These are phyloP conservation scores for Lactuca saligna DNA, from an alignment of 129 eudicot genomes.

Conservation along the genomic window DNA sequence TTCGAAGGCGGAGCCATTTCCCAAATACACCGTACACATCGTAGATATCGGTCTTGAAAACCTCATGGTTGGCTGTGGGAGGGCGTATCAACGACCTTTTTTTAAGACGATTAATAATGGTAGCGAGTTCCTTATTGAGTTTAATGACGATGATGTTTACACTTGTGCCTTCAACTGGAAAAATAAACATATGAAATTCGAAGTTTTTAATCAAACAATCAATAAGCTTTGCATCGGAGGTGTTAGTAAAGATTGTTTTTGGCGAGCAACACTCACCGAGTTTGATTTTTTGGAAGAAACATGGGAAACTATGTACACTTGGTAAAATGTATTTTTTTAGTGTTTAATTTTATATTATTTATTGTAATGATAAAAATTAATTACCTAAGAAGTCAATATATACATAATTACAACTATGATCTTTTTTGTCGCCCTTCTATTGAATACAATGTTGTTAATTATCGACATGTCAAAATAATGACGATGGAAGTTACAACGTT, in stretches of 20 bases:
- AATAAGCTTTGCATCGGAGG: neutral
- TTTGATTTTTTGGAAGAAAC: neutral
- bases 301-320: neutral
- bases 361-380: no score
- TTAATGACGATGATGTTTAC: neutral
- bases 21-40: neutral
- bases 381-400: no score
- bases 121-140: neutral
- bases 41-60: neutral
- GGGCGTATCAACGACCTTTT: neutral
- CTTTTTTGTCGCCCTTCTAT: no score
- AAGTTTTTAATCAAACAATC: slow-evolving; percentile 11
- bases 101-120: neutral
- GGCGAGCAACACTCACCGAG: neutral
- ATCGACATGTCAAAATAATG: no score
- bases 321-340: no score
- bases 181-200: slow-evolving; percentile 6
- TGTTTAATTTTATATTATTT: no score
- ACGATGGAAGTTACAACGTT: no score
- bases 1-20: neutral
- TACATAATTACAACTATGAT: no score
- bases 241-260: slow-evolving; percentile 8
- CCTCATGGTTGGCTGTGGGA: slow-evolving; percentile 8
- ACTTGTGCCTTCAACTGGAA: slow-evolving; percentile 15
- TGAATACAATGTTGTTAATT: no score